Conservation (phyloP, 169 alveolate species). For the Cryptosporidium bovis region DNA sequence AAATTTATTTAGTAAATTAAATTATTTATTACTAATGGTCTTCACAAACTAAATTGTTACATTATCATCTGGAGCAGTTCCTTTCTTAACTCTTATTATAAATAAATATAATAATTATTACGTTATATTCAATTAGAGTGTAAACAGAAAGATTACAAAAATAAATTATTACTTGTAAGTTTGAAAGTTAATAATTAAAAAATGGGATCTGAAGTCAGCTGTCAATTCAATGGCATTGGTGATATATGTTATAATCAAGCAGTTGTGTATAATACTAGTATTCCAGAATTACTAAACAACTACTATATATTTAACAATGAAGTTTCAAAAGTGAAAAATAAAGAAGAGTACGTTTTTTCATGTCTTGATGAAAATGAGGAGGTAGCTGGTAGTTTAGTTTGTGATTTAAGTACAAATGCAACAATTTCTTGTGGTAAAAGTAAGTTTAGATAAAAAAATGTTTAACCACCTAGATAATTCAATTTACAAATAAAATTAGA, state of each 20-base stretch:
- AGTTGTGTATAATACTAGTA: constrained; percentile 4
- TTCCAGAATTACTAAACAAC: background rate
- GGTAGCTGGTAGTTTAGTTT: constrained; percentile 9
- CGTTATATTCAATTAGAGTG: no score
- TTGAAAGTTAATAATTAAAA: background rate
- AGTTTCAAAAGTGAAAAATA: background rate
- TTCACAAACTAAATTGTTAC: background rate
- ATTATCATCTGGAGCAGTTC: no score
- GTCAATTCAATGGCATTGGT: constrained; percentile 6
- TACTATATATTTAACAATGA: constrained; percentile 28
- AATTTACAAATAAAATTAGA: constrained; percentile 1
- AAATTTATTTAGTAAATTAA: no score
- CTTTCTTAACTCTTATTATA: no score
- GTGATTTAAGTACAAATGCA: constrained; percentile 2
- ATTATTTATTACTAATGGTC: no score
- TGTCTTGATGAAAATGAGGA: constrained; percentile 11
- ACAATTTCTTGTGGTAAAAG: constrained; percentile 35
- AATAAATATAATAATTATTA: no score
- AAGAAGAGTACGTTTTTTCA: constrained; percentile 2
- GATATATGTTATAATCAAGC: constrained; percentile 26
- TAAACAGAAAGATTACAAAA: background rate
- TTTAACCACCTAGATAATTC: background rate
- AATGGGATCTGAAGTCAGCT: constrained; percentile 38
- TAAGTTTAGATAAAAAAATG: constrained; percentile 10
- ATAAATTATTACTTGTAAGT: background rate